Conservation (phyloP, 78 protist genomes). For the Isochrysis galbana region DNA sequence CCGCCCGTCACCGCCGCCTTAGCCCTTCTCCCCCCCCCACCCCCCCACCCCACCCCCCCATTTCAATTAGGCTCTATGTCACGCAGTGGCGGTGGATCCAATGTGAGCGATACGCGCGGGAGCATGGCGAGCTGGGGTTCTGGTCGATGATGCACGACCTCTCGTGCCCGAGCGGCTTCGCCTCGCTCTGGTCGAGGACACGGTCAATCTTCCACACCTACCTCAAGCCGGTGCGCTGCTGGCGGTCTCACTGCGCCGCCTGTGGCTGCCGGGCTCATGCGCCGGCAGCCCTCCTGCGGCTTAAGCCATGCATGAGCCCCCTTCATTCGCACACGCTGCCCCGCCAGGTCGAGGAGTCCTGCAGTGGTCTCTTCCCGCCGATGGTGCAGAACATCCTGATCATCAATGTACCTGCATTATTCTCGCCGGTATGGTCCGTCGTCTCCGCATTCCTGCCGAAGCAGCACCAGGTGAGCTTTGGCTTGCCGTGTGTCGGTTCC, state of each 20-base stretch:
- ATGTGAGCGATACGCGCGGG: background rate
- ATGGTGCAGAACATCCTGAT: slow-evolving; percentile 23
- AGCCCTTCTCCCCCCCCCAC: no score
- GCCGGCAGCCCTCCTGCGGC: background rate
- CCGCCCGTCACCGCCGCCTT: background rate
- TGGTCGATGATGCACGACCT: slow-evolving; percentile 25
- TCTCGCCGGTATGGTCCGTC: background rate
- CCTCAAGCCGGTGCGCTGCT: background rate
- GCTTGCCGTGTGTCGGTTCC: no score
- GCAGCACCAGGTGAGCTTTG: slow-evolving; percentile 6
- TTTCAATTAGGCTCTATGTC: background rate
- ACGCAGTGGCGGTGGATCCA: slow-evolving; percentile 30
- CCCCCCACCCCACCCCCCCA: background rate
- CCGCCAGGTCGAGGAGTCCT: background rate
- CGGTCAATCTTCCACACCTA: background rate
- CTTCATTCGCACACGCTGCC: background rate
- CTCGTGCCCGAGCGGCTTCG: background rate
- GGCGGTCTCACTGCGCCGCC: background rate
- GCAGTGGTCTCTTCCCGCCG: background rate
- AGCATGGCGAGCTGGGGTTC: background rate
- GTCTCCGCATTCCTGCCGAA: background rate
- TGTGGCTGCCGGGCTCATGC: background rate
- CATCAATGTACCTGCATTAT: background rate
- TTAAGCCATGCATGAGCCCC: background rate
- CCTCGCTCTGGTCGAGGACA: background rate